Conservation (phyloP, 179 eudicot species). For the Monotropa hypopitys region DNA sequence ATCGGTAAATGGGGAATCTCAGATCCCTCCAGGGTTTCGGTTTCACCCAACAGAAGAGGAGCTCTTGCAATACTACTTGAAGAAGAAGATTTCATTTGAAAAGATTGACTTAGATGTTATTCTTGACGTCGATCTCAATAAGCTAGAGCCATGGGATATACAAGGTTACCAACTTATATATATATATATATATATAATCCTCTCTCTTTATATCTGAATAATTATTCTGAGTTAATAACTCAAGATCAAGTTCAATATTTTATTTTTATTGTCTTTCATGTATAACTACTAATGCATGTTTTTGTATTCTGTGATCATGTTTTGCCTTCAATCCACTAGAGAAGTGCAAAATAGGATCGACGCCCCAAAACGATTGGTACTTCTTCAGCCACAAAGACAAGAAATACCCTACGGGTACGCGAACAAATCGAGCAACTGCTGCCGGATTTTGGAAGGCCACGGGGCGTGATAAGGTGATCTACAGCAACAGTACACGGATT, state of each 20-base stretch:
- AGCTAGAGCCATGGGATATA: conserved; percentile 74
- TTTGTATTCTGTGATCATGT: neutral
- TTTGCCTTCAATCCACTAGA: conserved; percentile 15
- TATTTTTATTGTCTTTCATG: neutral
- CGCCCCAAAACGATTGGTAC: conserved; percentile 64
- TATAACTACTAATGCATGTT: neutral
- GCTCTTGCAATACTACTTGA: conserved; percentile 46
- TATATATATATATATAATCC: too few relatives aligned
- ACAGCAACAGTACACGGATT: conserved; percentile 30
- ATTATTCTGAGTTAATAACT: neutral
- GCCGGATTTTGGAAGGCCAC: conserved; percentile 75
- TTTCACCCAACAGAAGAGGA: conserved; percentile 81
- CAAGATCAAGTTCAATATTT: neutral
- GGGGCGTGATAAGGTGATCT: conserved; percentile 52
- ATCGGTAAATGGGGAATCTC: conserved; percentile 56
- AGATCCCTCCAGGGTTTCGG: conserved; percentile 61
- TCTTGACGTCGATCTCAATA: conserved; percentile 67
- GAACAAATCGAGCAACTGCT: conserved; percentile 54
- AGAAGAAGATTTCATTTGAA: conserved; percentile 44
- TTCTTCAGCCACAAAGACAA: conserved; percentile 67
- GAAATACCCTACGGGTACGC: conserved; percentile 59
- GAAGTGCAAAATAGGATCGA: conserved; percentile 51
- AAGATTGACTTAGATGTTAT: conserved; percentile 59
- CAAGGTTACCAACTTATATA: conserved; percentile 31
- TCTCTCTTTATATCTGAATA: too few relatives aligned